These are phyloP conservation scores for Pseudogymnoascus sp. DNA, from an alignment of 2,329 filamentous ascomycete genomes.

Conservation along the genomic window DNA sequence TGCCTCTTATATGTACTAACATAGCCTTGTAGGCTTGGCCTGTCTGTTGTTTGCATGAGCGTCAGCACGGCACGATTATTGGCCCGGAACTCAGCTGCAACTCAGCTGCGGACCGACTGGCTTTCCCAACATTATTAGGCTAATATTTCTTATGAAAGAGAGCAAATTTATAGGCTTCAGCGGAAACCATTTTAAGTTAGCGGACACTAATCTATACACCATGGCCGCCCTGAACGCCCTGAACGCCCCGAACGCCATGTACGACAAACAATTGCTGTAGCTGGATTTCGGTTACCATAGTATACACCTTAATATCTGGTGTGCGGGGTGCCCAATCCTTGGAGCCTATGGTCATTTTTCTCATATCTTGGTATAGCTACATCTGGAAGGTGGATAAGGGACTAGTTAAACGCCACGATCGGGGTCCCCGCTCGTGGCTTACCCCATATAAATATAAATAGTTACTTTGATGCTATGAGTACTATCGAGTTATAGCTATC, in stretches of 20 bases:
- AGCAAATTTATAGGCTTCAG: neutral
- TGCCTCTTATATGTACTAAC: neutral
- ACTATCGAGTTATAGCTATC: neutral
- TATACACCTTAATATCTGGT: no score
- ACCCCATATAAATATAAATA: neutral
- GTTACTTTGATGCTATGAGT: neutral
- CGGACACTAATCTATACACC: neutral
- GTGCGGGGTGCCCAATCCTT: neutral
- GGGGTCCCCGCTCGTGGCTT: neutral
- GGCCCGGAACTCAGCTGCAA: neutral
- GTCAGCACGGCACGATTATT: neutral
- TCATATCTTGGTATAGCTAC: neutral
- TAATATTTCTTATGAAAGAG: slow-evolving; percentile 1
- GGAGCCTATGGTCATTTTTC: neutral
- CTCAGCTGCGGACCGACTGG: neutral
- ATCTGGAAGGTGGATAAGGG: neutral
- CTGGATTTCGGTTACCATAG: no score
- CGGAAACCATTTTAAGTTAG: neutral
- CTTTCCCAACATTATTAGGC: neutral
- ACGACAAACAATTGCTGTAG: no score
- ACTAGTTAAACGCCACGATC: neutral
- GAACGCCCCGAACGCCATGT: no score
- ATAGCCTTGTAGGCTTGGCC: neutral
- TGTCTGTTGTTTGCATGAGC: neutral
- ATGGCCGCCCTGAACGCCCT: no score